Base-by-base conservation (phyloP, 257 asterid species). In the Rehmannia glutinosa region DNA sequence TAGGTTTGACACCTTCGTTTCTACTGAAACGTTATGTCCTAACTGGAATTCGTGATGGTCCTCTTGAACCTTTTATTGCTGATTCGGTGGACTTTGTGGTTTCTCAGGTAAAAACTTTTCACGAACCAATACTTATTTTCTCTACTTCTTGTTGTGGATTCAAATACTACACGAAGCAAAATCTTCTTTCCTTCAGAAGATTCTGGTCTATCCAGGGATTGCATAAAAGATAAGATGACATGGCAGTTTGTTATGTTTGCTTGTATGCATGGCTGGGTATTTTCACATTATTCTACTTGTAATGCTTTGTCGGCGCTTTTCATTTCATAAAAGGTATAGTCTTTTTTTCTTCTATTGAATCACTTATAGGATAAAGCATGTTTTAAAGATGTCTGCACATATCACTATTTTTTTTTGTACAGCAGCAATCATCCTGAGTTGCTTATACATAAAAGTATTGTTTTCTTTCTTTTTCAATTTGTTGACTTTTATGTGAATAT, bases 81-180 rank as follows among this genome's bases (percentile, higher is more conserved):
- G 99, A 94, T 73, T 91, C 99, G 11, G 96, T 94, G 60, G 99
- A 94, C 73, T 91, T 94, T 74, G 92, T 94, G 36, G 99, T 94
- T 82, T 86, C 97, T 51, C 99, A 94, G 99, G 99, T 94, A 73
- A 71, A 51, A 45, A 13, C 67, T 66, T 50, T 16, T 19, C 32
- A 20, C 28, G 7, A 23, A 7, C 46, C 28, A 36, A 21, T 62
- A 23, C 0, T 10, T 24, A 56, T 66, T 64, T 59, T 6, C 42
- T 15, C 30, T 68, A 61, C 39, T 75, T 20, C 7, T 49, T 35
- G 56, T 41, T 21, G 30, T 55, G 53, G 52, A 67, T 32, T 17
- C 66, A 59, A 27, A 28, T 62, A 30, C 11, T 47, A 33, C 46
- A 56, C 7, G 64, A 19, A 20, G 13, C 42, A 33, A 15, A 17